These are phyloP conservation scores for Sporisorium graminicola DNA, from an alignment of 1,284 basidiomycete genomes.

Conservation along the genomic window DNA sequence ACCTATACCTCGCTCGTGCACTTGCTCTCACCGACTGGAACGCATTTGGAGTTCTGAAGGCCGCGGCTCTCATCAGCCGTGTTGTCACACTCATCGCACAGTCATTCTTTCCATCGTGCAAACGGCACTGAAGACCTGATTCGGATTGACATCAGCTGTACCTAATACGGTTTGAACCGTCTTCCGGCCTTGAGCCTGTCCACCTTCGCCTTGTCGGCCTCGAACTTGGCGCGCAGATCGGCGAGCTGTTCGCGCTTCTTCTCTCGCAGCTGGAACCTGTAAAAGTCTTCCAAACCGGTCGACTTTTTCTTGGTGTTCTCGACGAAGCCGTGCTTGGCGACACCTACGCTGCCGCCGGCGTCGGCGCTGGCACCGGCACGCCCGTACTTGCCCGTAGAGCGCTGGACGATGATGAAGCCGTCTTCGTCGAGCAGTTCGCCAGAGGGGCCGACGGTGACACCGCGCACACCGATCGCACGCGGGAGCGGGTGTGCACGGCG, in stretches of 20 bases:
- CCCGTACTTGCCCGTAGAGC: conserved; percentile 56
- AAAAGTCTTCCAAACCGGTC: conserved; percentile 63
- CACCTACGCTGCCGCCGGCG: conserved; percentile 28
- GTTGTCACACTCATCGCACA: background rate
- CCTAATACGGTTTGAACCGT: conserved; percentile 63
- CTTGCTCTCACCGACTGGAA: no score
- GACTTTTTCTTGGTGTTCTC: conserved; percentile 59
- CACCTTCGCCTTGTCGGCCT: conserved; percentile 63
- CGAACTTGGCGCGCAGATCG: conserved; percentile 62
- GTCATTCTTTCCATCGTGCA: background rate
- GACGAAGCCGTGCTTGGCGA: conserved; percentile 28
- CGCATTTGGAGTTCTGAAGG: background rate
- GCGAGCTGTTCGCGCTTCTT: conserved; percentile 65
- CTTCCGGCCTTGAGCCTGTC: conserved; percentile 60
- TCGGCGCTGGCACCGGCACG: conserved; percentile 45
- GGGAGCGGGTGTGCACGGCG: conserved; percentile 58
- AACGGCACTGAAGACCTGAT: no score
- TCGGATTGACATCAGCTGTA: no score
- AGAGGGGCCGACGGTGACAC: conserved; percentile 59
- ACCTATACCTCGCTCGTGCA: background rate
- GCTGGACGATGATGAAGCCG: conserved; percentile 68
- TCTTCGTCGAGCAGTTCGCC: conserved; percentile 67
- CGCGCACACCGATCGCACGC: conserved; percentile 57
- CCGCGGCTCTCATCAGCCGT: background rate
- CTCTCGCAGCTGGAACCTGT: conserved; percentile 66